Evolutionary conservation across 1,139 yeast genomes (phyloP).

Genomic region (Hyphopichia wangnamkhiaoensis): DNA sequence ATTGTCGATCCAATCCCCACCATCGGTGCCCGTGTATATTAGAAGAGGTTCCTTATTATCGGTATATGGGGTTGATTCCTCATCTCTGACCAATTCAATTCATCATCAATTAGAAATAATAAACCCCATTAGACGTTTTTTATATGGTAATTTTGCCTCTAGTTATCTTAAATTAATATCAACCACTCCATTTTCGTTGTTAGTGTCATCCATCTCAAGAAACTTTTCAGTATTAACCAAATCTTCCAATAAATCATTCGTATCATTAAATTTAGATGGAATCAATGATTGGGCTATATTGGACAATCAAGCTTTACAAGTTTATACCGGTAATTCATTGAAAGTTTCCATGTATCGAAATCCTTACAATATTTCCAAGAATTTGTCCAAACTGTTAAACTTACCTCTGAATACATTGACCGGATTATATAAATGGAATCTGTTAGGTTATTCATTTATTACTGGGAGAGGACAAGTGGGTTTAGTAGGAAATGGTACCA

Average conservation of each 20-base stretch:
- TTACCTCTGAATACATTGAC: conserved; percentile 26
- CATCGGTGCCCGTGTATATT: conserved; percentile 55
- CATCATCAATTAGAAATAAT: conserved; percentile 31
- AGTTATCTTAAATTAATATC: conserved; percentile 48
- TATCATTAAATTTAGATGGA: conserved; percentile 53
- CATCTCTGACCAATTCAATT: conserved; percentile 20
- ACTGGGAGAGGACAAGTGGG: conserved; percentile 63
- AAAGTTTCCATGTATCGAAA: conserved; percentile 31
- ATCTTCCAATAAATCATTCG: conserved; percentile 34
- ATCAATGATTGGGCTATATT: conserved; percentile 62
- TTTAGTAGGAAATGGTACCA: conserved; percentile 57
- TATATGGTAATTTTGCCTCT: conserved; percentile 43
- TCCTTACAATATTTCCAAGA: conserved; percentile 44
- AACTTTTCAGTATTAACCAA: conserved; percentile 5
- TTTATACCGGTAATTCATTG: conserved; percentile 53
- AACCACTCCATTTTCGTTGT: conserved; percentile 47
- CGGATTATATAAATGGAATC: conserved; percentile 36
- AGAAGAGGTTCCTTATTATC: conserved; percentile 51
- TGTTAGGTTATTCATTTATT: conserved; percentile 45
- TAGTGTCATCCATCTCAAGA: conserved; percentile 33
- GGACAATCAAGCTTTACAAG: conserved; percentile 46
- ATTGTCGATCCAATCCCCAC: conserved; percentile 49
- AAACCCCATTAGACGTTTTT: conserved; percentile 38
- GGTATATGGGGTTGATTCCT: conserved; percentile 35
- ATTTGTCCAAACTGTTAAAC: conserved; percentile 27